Base-by-base conservation (phyloP, 352 stramenopile genomes). In the Phytophthora gonapodyides region DNA sequence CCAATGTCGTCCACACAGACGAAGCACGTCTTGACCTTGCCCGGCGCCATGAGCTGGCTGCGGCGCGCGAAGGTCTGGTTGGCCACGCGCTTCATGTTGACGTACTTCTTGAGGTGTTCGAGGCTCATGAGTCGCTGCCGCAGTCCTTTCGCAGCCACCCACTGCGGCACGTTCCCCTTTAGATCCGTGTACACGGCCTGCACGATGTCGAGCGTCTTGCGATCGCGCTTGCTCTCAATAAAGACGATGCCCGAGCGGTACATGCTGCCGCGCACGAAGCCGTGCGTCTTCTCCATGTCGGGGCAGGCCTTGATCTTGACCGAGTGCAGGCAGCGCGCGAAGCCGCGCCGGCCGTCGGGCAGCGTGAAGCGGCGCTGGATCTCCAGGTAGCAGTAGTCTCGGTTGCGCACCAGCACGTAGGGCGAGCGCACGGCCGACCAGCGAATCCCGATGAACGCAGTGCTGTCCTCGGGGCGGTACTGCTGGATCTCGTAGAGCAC, bases 291-390 rank as follows among this genome's bases (percentile, higher is more conserved):
- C 57, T 94, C 83, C 78, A 94, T 88, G 42, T 92, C 80, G 0
- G 82, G 82, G 15, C 86, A 94, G 52, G 73, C 88, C 59, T 90
- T 87, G 62, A 94, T 93, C 64, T 92, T 94, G 50, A 94, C 85
- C 27, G 84, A 93, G 64, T 94, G 86, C 36, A 88, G 62, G 57
- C 86, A 94, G 1, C 83, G 80, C 40, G 74, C 80, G 47, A 91
- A 94, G 15, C 86, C 86, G 15, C 69, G 61, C 0, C 81, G 67
- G 3, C 79, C 82, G 49, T 91, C 77, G 0, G 76, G 52, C 1
- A 91, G 69, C 33, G 68, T 80, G 45, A 90, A 89, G 8, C 71
- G 76, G n/a, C 79, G 76, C 57, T 90, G 80, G 68, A 88, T 84
- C 57, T 94, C 86, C 38, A 93, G 49, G 66, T 83, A 88, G 67